Evolutionary conservation across 164 flowering plant genomes (phyloP), one percentile per base, ranked within the genome.

Genomic region (Euptelea pleiosperma): DNA sequence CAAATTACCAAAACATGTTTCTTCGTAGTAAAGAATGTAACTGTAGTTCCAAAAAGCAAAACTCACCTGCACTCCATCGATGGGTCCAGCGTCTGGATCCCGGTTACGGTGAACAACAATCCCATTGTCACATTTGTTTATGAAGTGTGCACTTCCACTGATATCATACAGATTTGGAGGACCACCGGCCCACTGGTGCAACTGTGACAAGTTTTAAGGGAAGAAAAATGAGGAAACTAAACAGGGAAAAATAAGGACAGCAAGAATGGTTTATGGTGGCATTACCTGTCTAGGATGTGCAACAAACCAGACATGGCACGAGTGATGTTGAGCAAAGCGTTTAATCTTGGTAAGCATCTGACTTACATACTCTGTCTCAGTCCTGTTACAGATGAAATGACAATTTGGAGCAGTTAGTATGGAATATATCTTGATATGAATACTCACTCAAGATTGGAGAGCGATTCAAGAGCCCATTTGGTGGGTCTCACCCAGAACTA

Each of bases 281-380:
- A 5, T 43, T 64, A 86, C 98, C 96, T 93, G 99, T 74, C 83
- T 75, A 11, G 99, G 99, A 79, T 94, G 99, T n/a, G 99, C 99
- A 3, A 94, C 99, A 80, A 94, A 94, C 99, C 99, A 94, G 60
- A 94, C 99, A 77, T 94, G 99, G 66, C 97, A 91, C 18, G 83
- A 64, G 61, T 94, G 93, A 73, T 86, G 96, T 49, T 91, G 97
- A 56, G 99, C 99, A 73, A 94, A 94, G 25, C 97, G 77, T 64
- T 87, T 94, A 57, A 94, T 57, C 79, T 55, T 69, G 2, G 99
- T 91, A 66, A 94, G 87, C 91, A 94, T 91, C 67, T 91, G 89
- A 68, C 99, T 94, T 15, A 94, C 99, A 72, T 91, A 94, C 67
- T 94, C 99, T 24, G 99, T 94, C 63, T 94, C 99, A 12, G 96